Evolutionary conservation across 1,139 yeast genomes (phyloP), one percentile per base, ranked within the genome.

Genomic region (Geotrichum klebahnii): DNA sequence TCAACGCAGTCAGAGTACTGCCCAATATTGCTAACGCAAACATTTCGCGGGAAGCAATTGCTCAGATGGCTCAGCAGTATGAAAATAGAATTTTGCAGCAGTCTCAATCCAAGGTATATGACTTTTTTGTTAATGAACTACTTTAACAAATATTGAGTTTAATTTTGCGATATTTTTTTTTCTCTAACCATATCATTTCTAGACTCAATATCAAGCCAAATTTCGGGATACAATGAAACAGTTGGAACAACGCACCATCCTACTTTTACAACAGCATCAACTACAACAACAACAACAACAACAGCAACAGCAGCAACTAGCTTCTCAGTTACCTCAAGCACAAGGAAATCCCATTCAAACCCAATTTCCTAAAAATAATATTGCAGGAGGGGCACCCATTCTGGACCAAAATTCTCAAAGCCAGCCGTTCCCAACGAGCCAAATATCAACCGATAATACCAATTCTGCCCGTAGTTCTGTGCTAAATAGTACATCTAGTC

Each of bases 101-200:
- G 16, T 23, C 24, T 16, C 32, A 39, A 14, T 28, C 43, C 16
- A 39, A 39, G 43, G 43, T 39, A 39, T 26, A 34, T 16, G 23
- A 26, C 19, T 3, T 28, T 39, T 28, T 24, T 16, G 19, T 23
- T 22, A n/a, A 10, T 36, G 24, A n/a, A n/a, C n/a, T n/a, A n/a
- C 6, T 32, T 32, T 12, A 32, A 5, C 8, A 6, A n/a, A n/a
- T 12, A 32, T n/a, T 5, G 20, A 12, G 38, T 12, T 14, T 34
- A 20, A 14, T 34, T 34, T 34, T 17, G 22, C 20, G 38, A 20
- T 8, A n/a, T 10, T 26, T 17, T 5, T 9, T 24, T n/a, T 23
- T 19, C 26, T 36, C 12, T 9, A 4, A 19, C 22, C 22, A 17
- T 17, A n/a, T 19, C 6, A 12, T 4, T 2, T 9, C 2, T 36